phyloP scores from a whole-genome alignment of 164 flowering plant species.

The Liriodendron chinense region DNA sequence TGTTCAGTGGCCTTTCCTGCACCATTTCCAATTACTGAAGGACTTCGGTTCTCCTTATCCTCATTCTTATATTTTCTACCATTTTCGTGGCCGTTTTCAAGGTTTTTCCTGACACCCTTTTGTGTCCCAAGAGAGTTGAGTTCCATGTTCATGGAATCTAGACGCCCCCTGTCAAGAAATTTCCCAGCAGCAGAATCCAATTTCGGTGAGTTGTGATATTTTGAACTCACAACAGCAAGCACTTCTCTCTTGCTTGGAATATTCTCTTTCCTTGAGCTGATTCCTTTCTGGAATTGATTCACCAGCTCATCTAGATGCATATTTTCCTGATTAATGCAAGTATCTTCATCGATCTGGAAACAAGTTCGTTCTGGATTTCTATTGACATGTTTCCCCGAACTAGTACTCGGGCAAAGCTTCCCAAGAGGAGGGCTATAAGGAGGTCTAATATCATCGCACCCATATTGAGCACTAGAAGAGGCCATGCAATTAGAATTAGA shows the following conservation, averaged over 20 bases:
- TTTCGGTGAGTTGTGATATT: slow-evolving; percentile 22
- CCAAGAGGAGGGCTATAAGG: slow-evolving; percentile 52
- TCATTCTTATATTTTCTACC: slow-evolving; percentile 24
- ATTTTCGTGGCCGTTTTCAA: slow-evolving; percentile 18
- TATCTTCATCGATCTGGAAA: slow-evolving; percentile 67
- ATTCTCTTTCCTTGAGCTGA: slow-evolving; percentile 4
- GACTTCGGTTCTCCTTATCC: slow-evolving; percentile 44
- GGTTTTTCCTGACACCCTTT: slow-evolving; percentile 24
- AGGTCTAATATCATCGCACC: slow-evolving; percentile 29
- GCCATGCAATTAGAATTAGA: slow-evolving; percentile 40
- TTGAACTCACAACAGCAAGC: slow-evolving; percentile 38
- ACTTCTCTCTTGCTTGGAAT: slow-evolving; percentile 36
- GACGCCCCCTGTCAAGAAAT: slow-evolving; percentile 33
- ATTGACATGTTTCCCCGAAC: slow-evolving; percentile 48
- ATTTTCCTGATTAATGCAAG: slow-evolving; percentile 54
- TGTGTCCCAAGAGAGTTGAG: slow-evolving; percentile 25
- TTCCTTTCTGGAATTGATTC: slow-evolving; percentile 30
- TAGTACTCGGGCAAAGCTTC: slow-evolving; percentile 46
- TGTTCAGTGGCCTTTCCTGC: slow-evolving; percentile 30
- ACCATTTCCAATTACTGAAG: slow-evolving; percentile 32
- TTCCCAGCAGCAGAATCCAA: slow-evolving; percentile 34
- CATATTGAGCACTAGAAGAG: slow-evolving; percentile 27
- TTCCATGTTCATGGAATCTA: slow-evolving; percentile 41
- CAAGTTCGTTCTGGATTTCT: slow-evolving; percentile 63
- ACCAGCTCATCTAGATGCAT: slow-evolving; percentile 31